Conservation (phyloP, 1,284 basidiomycete species). For the Rhodotorula mucilaginosa region DNA sequence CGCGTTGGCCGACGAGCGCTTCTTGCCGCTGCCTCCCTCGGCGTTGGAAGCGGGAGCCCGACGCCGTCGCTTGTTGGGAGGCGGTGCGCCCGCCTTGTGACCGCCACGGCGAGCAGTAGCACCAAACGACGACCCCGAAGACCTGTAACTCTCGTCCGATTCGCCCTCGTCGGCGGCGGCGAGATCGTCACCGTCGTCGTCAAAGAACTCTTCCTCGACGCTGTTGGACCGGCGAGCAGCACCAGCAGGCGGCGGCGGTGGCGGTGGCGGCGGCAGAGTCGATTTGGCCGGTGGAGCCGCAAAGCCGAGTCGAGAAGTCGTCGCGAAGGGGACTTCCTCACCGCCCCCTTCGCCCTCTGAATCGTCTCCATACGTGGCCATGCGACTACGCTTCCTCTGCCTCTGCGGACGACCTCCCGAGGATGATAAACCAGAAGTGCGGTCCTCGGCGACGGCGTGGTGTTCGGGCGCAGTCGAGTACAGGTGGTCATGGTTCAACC, state of each 20-base stretch:
- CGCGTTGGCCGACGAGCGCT: neutral
- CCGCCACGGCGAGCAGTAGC: neutral
- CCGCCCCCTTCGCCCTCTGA: slow-evolving; percentile 7
- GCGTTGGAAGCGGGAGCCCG: neutral
- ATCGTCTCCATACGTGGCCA: slow-evolving; percentile 12
- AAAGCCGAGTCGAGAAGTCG: neutral
- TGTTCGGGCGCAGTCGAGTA: neutral
- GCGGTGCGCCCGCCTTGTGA: neutral
- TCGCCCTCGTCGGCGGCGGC: neutral
- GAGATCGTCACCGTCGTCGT: neutral
- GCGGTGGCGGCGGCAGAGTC: neutral
- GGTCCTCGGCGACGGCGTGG: no score
- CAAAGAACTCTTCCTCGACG: neutral
- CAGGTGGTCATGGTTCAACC: neutral
- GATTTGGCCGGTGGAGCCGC: neutral
- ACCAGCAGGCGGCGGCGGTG: neutral
- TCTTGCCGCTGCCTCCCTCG: neutral
- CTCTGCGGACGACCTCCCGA: slow-evolving; percentile 1
- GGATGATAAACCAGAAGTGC: neutral
- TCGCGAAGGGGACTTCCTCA: neutral
- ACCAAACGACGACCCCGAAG: slow-evolving; percentile 7
- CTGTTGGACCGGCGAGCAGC: neutral
- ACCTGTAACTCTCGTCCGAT: slow-evolving; percentile 27
- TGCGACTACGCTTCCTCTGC: slow-evolving; percentile 18
- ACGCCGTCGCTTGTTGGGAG: slow-evolving; percentile 18